Conservation (phyloP, 345 rosid species). For the Eucalyptus guilfoylei region DNA sequence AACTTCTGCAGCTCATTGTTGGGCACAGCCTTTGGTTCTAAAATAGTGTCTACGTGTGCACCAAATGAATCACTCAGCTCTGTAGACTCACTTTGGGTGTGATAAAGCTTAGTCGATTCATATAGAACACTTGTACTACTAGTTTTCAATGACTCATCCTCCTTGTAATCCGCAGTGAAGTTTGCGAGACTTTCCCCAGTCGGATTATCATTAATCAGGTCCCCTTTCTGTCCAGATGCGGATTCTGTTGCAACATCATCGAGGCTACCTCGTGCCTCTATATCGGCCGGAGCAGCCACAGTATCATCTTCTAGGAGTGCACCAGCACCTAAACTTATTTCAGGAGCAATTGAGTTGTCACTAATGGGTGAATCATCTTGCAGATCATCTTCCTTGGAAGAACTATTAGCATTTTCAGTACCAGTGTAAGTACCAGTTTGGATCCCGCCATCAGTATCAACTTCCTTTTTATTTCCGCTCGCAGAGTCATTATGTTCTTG, state of each 20-base stretch:
- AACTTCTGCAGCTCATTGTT: slow-evolving; percentile 5
- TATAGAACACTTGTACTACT: slow-evolving; percentile 5
- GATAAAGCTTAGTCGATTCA: slow-evolving; percentile 1
- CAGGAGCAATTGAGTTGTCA: slow-evolving; percentile 19
- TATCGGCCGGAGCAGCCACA: slow-evolving; percentile 8
- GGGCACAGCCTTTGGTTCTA: slow-evolving; percentile 16
- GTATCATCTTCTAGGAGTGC: slow-evolving; percentile 15
- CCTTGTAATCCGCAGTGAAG: slow-evolving; percentile 5
- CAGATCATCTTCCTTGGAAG: slow-evolving; percentile 15
- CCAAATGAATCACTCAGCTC: slow-evolving; percentile 8
- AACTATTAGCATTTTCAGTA: slow-evolving; percentile 6
- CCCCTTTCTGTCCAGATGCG: slow-evolving; percentile 17
- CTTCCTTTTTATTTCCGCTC: slow-evolving; percentile 8
- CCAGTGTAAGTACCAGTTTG: not conserved
- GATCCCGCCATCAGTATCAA: slow-evolving; percentile 6
- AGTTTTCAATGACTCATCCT: slow-evolving; percentile 1
- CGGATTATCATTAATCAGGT: slow-evolving; percentile 9
- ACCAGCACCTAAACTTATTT: slow-evolving; percentile 10
- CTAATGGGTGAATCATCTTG: slow-evolving; percentile 13
- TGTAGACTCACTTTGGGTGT: slow-evolving; percentile 10
- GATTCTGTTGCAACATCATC: slow-evolving; percentile 1
- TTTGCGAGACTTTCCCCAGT: not conserved
- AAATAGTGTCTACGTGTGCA: slow-evolving; percentile 18
- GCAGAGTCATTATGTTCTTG: slow-evolving; percentile 19
- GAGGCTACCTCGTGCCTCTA: slow-evolving; percentile 12